Base-by-base conservation (phyloP, 768 basidiomycete species). In the Psilocybe sp. region DNA sequence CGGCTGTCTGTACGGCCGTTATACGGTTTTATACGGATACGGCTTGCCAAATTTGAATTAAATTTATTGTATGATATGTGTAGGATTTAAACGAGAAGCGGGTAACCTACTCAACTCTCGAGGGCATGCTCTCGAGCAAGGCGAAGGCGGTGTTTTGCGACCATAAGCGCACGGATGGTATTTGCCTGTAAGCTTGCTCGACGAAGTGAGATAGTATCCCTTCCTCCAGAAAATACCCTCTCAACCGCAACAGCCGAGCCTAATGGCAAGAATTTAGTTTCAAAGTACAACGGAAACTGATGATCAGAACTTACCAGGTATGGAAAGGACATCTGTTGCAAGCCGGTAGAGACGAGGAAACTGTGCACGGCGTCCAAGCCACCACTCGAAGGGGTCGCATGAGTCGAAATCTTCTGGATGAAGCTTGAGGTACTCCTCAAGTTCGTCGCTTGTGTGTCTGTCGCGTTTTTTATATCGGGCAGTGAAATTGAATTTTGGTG, bases 161-260 rank as follows among this genome's bases (percentile, higher is more conserved):
- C 31, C 67, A 69, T 69, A 2, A 69, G 53, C 2, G 52, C 44
- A 0, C 60, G 45, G 34, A 69, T 69, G 2, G 64, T 69, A 1
- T 63, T 47, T 9, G 66, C 58, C 16, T 61, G 49, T 5, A 70
- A 56, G 35, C 68, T 66, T 2, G 65, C 65, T 15, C 59, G 57
- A 5, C 64, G 63, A 14, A 70, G 50, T 13, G 63, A 64, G 32
- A 69, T 70, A 4, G 65, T 66, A 37, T 70, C 66, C 3, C 60
- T 49, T 18, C 63, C 66, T 23, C 66, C 65, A 1, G 63, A 69
- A 40, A 69, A 70, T 40, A 68, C 57, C 1, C 60, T 46, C 39
- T 69, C 64, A 7, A 69, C 67, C 3, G 68, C 63, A 8, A 70
- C 61, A 34, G 69, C 69, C 35, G 66, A 71, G 7, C 69, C 67